phyloP scores from a whole-genome alignment of 2,329 filamentous ascomycete species.

The Hypoxylon sp. region DNA sequence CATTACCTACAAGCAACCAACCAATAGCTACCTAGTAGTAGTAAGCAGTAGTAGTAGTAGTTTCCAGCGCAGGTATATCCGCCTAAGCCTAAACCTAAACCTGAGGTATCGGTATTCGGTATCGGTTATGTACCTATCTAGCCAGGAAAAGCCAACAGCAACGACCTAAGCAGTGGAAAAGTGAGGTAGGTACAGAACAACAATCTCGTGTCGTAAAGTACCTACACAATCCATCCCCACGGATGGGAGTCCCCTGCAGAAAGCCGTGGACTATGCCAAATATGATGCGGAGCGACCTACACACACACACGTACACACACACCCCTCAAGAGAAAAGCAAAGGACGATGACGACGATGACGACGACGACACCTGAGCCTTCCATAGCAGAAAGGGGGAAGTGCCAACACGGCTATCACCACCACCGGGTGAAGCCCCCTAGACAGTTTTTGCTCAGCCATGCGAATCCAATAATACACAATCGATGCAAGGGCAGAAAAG shows the following conservation, averaged over 20 bases:
- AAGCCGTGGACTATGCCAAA: background rate
- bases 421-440: background rate
- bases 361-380: too few species aligned
- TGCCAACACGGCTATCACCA: background rate
- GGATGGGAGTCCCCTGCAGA: background rate
- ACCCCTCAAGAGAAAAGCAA: too few species aligned
- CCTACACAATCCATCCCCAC: background rate
- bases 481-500: background rate
- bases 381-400: too few species aligned
- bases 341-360: too few species aligned
- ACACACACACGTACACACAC: too few species aligned
- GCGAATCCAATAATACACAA: background rate
- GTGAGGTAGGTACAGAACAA: background rate
- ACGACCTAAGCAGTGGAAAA: background rate
- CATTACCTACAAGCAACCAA: conserved; percentile 10
- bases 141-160: background rate
- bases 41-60: too few species aligned
- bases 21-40: conserved; percentile 3
- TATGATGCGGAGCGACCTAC: background rate
- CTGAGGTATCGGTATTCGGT: background rate
- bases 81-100: conserved; percentile 2
- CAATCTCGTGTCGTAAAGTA: background rate
- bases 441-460: background rate
- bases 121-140: background rate
- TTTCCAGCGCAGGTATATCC: conserved; percentile 3